Percentiles rank a stretch among this genome's conserved stretches.
Conservation (phyloP, 768 basidiomycete genomes). For the Lentinula edodes region DNA sequence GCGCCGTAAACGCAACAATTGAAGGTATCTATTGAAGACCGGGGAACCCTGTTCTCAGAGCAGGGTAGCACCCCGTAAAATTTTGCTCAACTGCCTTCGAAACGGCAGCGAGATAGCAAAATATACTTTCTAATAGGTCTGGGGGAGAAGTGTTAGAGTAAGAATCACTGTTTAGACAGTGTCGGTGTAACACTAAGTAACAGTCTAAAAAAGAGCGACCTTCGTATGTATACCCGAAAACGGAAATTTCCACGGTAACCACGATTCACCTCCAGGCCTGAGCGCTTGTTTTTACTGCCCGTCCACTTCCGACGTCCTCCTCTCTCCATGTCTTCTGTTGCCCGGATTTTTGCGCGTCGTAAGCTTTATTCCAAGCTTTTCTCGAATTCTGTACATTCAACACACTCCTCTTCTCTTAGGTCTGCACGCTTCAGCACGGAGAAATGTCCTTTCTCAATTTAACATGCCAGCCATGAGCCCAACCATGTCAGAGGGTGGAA, state of each 20-base stretch:
- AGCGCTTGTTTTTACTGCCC: slow-evolving; percentile 3
- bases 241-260: neutral
- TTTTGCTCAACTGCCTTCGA: too few relatives aligned
- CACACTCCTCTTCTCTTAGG: slow-evolving; percentile 37
- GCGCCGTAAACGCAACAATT: too few relatives aligned
- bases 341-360: slow-evolving; percentile 67
- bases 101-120: too few relatives aligned
- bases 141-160: too few relatives aligned
- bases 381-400: neutral
- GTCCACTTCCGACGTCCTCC: slow-evolving; percentile 19
- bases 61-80: too few relatives aligned
- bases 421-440: slow-evolving; percentile 75
- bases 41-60: too few relatives aligned
- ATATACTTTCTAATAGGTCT: too few relatives aligned
- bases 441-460: slow-evolving; percentile 81
- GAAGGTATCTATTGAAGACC: too few relatives aligned
- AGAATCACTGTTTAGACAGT: too few relatives aligned
- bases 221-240: neutral
- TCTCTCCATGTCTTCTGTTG: slow-evolving; percentile 56
- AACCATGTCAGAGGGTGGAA: slow-evolving; percentile 99
- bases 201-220: too few relatives aligned
- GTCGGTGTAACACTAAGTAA: too few relatives aligned
- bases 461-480: slow-evolving; percentile 99
- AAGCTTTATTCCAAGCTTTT: slow-evolving; percentile 18
- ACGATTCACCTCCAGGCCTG: neutral